Percentiles rank a stretch among this genome's conserved stretches.
Conservation (phyloP, 108 stramenopile genomes). For the Phaeodactylum tricornutum region DNA sequence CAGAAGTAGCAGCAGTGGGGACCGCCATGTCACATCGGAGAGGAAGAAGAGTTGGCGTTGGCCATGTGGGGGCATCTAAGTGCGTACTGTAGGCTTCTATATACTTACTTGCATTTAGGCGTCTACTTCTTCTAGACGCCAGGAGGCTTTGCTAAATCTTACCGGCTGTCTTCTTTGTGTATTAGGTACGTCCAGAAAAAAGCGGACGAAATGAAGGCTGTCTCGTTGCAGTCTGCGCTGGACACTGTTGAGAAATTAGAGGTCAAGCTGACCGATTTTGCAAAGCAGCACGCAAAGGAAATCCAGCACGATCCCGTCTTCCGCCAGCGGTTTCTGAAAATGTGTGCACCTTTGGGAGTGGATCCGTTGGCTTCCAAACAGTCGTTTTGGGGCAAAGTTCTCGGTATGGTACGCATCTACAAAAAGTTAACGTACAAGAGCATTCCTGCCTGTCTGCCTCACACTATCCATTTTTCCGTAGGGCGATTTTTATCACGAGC, state of each 20-base stretch:
- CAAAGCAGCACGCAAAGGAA: conserved; percentile 77
- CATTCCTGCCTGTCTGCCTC: not conserved
- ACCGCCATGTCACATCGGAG: conserved; percentile 51
- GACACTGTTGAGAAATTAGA: conserved; percentile 73
- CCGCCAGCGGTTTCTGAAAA: conserved; percentile 88
- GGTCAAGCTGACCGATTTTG: conserved; percentile 75
- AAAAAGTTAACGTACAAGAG: no score
- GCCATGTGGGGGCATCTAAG: conserved; percentile 19
- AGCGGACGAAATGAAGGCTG: conserved; percentile 74
- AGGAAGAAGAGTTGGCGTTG: conserved; percentile 60
- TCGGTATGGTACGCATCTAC: no score
- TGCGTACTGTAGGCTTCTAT: not conserved
- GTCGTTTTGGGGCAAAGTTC: conserved; percentile 56
- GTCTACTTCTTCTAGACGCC: not conserved
- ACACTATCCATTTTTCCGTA: no score
- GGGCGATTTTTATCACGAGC: conserved; percentile 98
- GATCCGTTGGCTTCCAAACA: conserved; percentile 72
- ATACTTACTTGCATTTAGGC: not conserved
- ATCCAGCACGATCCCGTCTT: conserved; percentile 90
- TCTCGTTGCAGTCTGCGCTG: conserved; percentile 58
- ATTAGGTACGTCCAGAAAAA: conserved; percentile 42
- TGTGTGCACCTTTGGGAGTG: conserved; percentile 87
- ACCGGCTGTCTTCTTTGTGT: not conserved
- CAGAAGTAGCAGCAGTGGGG: no score
- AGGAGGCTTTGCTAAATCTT: not conserved